These are phyloP conservation scores for Fusarium redolens DNA, from an alignment of 2,329 filamentous ascomycete species.

Conservation along the genomic window DNA sequence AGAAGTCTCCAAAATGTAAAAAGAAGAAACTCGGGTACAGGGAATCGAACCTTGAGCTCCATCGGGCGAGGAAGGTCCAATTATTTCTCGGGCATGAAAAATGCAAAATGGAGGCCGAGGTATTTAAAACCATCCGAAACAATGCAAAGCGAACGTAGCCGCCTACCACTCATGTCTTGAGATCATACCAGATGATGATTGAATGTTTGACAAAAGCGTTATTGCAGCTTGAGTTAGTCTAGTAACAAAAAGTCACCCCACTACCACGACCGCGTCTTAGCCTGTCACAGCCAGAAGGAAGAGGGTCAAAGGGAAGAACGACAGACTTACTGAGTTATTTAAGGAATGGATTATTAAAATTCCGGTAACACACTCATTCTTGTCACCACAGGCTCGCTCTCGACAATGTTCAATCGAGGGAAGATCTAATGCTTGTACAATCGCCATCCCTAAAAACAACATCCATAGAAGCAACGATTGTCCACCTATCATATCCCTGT, in stretches of 20 bases:
- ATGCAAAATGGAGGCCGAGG: not conserved
- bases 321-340: not conserved
- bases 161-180: slow-evolving; percentile 34
- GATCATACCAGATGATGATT: slow-evolving; percentile 40
- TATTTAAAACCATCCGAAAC: not conserved
- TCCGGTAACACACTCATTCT: not conserved
- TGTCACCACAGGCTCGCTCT: not conserved
- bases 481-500: not conserved
- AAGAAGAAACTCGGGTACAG: not conserved
- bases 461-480: not conserved
- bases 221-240: not conserved
- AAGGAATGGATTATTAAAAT: not conserved
- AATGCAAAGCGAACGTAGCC: not conserved
- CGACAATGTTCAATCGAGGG: too few relatives aligned
- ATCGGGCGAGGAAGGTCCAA: accelerated
- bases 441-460: not conserved
- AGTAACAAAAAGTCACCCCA: not conserved
- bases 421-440: not conserved
- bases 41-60: not conserved
- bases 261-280: not conserved
- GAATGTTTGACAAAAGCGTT: not conserved
- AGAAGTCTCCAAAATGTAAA: not conserved
- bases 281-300: not conserved
- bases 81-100: not conserved
- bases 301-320: not conserved